A percentile compares a stretch with the other conserved stretches of the same genome.
Evolutionary conservation across 179 eudicot species (phyloP).

Genomic region (Beta lomatogona): DNA sequence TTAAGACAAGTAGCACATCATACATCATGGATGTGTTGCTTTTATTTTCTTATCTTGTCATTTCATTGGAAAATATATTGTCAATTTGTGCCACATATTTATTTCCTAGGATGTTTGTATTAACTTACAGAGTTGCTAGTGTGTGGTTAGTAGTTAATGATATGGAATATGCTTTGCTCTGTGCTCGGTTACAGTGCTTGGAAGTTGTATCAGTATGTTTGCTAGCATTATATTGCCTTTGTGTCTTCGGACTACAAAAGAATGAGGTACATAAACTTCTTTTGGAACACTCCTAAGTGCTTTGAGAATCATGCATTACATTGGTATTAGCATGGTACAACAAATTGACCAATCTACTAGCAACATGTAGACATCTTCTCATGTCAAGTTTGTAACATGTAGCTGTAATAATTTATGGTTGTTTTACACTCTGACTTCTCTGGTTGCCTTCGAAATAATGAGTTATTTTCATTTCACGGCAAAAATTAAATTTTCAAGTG

Average conservation of each 20-base stretch:
- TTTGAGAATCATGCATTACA: constrained; percentile 2
- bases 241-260: constrained; percentile 86
- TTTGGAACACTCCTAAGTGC: background rate
- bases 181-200: constrained; percentile 81
- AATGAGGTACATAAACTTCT: constrained; percentile 47
- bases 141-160: too few relatives aligned
- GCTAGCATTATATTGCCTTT: constrained; percentile 82
- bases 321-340: background rate
- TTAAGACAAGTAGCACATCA: too few relatives aligned
- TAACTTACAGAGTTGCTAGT: too few relatives aligned
- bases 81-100: too few relatives aligned
- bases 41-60: too few relatives aligned
- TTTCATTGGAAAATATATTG: too few relatives aligned
- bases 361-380: background rate
- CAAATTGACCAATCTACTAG: background rate
- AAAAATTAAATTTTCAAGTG: constrained; percentile 72
- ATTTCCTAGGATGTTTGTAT: too few relatives aligned
- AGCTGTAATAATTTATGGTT: background rate
- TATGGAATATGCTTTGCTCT: too few relatives aligned
- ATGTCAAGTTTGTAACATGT: background rate
- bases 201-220: constrained; percentile 88
- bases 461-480: constrained; percentile 44
- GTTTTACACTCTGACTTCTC: background rate
- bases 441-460: constrained; percentile 7
- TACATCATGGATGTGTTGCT: too few relatives aligned